Evolutionary conservation across 2,329 filamentous ascomycete genomes (phyloP).

Genomic region (Thermomyces lanuginosus): DNA sequence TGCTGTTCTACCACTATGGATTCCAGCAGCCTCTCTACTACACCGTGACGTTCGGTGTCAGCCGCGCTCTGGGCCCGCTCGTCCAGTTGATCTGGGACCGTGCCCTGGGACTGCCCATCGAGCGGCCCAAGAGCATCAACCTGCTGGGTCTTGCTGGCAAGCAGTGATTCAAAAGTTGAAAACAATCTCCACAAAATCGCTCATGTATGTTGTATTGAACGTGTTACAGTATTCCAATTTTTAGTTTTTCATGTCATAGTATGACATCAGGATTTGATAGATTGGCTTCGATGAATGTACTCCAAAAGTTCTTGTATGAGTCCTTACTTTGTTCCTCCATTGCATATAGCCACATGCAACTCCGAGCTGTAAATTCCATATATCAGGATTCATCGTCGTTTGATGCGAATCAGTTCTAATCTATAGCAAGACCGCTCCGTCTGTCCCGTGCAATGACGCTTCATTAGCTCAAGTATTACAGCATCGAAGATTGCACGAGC

Average conservation of each 20-base stretch:
- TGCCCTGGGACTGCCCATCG: constrained; percentile 82
- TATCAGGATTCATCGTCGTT: too few species aligned
- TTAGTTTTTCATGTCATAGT: background rate
- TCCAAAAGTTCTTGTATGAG: background rate
- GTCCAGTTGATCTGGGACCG: constrained; percentile 95
- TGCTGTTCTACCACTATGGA: constrained; percentile 95
- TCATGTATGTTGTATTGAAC: background rate
- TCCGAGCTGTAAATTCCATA: too few species aligned
- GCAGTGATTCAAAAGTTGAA: constrained; percentile 3
- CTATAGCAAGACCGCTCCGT: too few species aligned
- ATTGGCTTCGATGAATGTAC: background rate
- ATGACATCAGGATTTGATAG: too few species aligned
- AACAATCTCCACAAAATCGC: too few species aligned
- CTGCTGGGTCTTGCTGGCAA: constrained; percentile 55
- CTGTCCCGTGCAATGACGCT: too few species aligned
- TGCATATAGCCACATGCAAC: too few species aligned
- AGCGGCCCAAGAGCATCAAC: constrained; percentile 96
- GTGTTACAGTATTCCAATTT: background rate
- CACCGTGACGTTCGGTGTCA: constrained; percentile 52
- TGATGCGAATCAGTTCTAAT: too few species aligned
- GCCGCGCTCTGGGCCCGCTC: constrained; percentile 62
- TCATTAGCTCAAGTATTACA: too few species aligned
- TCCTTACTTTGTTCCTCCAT: too few species aligned
- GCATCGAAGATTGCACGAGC: too few species aligned
- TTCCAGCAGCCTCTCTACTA: constrained; percentile 97